phyloP scores from a whole-genome alignment of 805 yeast species.

The Schwanniomyces sp. region DNA sequence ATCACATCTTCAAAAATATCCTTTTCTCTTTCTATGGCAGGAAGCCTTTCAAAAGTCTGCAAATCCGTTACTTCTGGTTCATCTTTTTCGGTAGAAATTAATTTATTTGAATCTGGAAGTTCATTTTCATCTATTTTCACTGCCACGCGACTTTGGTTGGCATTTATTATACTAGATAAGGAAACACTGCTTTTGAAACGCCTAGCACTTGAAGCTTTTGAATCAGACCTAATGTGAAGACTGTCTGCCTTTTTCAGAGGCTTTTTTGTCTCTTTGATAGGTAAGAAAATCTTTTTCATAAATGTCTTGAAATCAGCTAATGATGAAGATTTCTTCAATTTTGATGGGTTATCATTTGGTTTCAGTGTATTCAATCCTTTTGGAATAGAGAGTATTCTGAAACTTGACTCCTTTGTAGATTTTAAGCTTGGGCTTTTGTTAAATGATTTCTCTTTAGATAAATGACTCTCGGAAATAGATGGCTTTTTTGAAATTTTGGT shows the following conservation, averaged over 20 bases:
- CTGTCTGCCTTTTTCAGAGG: background rate
- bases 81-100: background rate
- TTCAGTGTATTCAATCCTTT: background rate
- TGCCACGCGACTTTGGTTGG: background rate
- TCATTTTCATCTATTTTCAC: background rate
- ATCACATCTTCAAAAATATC: slow-evolving; percentile 29
- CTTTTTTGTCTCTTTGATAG: background rate
- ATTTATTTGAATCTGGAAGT: background rate
- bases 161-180: background rate
- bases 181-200: background rate
- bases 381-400: background rate
- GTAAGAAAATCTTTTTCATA: slow-evolving; percentile 12
- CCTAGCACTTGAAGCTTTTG: background rate
- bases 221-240: background rate
- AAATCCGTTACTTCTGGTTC: background rate
- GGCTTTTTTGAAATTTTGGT: too few species aligned
- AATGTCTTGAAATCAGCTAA: slow-evolving; percentile 16
- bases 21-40: slow-evolving; percentile 25
- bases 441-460: background rate
- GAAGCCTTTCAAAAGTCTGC: slow-evolving; percentile 13
- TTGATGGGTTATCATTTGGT: background rate
- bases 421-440: background rate
- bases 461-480: too few species aligned
- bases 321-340: slow-evolving; percentile 35
- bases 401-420: background rate